These are phyloP conservation scores for Alternaria panax DNA, from an alignment of 2,329 filamentous ascomycete species.

Conservation along the genomic window DNA sequence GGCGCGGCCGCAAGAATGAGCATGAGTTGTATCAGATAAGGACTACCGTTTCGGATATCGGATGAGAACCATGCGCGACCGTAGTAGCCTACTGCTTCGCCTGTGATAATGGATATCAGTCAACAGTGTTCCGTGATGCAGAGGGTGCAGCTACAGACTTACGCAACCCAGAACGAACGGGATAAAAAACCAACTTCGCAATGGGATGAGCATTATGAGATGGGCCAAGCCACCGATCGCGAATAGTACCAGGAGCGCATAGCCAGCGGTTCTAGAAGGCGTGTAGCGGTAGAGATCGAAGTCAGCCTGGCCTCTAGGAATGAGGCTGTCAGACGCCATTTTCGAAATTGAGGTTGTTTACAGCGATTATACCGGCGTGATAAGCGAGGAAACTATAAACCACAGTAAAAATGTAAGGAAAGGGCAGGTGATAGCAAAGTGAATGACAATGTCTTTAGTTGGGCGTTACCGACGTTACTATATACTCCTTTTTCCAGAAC, in stretches of 20 bases:
- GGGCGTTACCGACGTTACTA: neutral
- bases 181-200: constrained; percentile 57
- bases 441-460: neutral
- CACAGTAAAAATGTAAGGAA: neutral
- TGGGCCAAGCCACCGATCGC: constrained; percentile 17
- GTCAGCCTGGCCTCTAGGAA: constrained; percentile 14
- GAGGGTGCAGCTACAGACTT: constrained; percentile 48
- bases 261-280: constrained; percentile 24
- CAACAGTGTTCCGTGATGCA: neutral
- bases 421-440: too few species aligned
- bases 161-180: constrained; percentile 61
- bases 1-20: constrained; percentile 57
- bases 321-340: neutral
- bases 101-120: constrained; percentile 6
- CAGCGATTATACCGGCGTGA: neutral
- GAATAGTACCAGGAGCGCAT: constrained; percentile 22
- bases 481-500: neutral
- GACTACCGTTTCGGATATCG: constrained; percentile 21
- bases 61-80: constrained; percentile 20
- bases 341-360: neutral
- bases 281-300: constrained; percentile 29
- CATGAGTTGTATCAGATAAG: constrained; percentile 55
- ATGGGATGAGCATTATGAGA: constrained; percentile 13
- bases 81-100: constrained; percentile 31
- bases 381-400: neutral